Conservation (phyloP, 331 rosid genomes). For the Rhamnella rubrinervis region DNA sequence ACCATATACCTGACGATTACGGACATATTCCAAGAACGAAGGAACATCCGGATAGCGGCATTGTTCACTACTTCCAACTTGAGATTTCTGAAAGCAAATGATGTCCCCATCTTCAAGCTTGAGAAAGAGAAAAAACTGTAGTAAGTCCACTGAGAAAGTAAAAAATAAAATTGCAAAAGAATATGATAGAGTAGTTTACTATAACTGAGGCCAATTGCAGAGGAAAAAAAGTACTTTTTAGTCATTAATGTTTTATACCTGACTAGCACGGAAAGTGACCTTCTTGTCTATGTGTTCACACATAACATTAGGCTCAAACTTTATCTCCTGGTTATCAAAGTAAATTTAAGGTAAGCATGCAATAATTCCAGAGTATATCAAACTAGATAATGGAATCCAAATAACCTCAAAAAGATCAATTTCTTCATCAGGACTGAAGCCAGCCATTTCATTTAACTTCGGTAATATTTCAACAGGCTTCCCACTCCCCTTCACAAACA, state of each 20-base stretch:
- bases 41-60: conserved; percentile 88
- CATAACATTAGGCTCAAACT: conserved; percentile 91
- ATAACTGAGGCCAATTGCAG: neutral
- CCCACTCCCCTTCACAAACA: conserved; percentile 71
- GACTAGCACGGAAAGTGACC: conserved; percentile 72
- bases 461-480: conserved; percentile 68
- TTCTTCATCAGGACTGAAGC: conserved; percentile 76
- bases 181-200: neutral
- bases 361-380: neutral
- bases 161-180: neutral
- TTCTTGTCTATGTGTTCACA: conserved; percentile 91
- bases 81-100: conserved; percentile 76
- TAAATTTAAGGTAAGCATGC: neutral
- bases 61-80: conserved; percentile 47
- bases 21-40: conserved; percentile 86
- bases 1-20: conserved; percentile 81
- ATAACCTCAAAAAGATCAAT: conserved; percentile 81
- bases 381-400: neutral
- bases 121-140: neutral
- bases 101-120: conserved; percentile 98
- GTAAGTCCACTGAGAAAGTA: neutral
- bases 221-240: neutral
- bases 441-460: conserved; percentile 81
- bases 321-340: conserved; percentile 65
- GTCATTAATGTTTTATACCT: conserved; percentile 41